A percentile compares a stretch with the other conserved stretches of the same genome.
Evolutionary conservation across 148 eudicot genomes (phyloP).

Genomic region (Fagopyrum homotropicum): DNA sequence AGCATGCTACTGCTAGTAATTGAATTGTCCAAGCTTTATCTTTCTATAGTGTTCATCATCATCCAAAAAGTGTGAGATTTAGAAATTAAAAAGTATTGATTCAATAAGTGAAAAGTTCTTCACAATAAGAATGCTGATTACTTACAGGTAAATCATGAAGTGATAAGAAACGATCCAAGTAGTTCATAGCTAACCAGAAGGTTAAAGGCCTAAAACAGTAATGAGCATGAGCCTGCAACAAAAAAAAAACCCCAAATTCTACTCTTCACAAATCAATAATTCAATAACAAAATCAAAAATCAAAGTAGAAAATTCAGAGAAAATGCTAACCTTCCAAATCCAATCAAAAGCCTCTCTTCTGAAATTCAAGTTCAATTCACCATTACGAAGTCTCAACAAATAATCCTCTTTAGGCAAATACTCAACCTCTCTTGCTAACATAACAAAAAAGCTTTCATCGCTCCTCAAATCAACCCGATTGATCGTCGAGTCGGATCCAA

Average conservation of each 20-base stretch:
- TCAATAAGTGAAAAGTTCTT: not conserved
- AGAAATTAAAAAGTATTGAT: not conserved
- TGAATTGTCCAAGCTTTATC: slow-evolving; percentile 69
- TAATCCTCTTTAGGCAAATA: slow-evolving; percentile 60
- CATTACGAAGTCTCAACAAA: slow-evolving; percentile 48
- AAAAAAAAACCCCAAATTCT: not conserved
- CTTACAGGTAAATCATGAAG: slow-evolving; percentile 59
- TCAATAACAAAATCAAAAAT: not conserved
- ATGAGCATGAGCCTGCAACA: slow-evolving; percentile 61
- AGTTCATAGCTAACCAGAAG: slow-evolving; percentile 56
- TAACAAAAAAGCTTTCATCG: slow-evolving; percentile 41
- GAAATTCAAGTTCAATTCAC: slow-evolving; percentile 40
- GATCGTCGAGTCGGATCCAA: slow-evolving; percentile 22
- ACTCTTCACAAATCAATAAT: not conserved
- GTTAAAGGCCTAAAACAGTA: slow-evolving; percentile 50
- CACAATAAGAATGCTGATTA: slow-evolving; percentile 11
- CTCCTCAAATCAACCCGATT: slow-evolving; percentile 26
- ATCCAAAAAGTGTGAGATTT: not conserved
- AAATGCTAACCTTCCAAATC: slow-evolving; percentile 65
- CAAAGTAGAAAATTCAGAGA: not conserved
- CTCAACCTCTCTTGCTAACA: slow-evolving; percentile 49
- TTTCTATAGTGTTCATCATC: slow-evolving; percentile 22
- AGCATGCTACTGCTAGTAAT: slow-evolving; percentile 77
- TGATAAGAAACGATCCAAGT: slow-evolving; percentile 80
- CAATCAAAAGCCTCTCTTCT: slow-evolving; percentile 70